Conservation (phyloP, 139 green algal genomes). For the Chlorella sp. region DNA sequence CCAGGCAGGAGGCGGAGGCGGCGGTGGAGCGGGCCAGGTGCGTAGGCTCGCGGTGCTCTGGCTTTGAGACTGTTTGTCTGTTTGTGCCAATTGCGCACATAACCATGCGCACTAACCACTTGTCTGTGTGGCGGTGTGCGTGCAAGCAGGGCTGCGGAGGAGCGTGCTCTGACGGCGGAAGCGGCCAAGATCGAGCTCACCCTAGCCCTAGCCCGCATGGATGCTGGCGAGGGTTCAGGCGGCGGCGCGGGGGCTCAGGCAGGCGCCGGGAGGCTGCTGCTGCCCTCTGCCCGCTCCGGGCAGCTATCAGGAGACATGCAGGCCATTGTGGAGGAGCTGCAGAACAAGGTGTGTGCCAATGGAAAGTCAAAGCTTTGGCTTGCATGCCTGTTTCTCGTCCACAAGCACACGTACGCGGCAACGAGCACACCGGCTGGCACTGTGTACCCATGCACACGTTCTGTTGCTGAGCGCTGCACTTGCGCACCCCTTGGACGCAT, state of each 20-base stretch:
- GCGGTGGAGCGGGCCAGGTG: slow-evolving; percentile 4
- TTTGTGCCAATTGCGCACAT: too few species aligned
- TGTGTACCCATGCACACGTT: too few species aligned
- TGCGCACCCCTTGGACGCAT: too few species aligned
- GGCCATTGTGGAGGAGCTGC: slow-evolving; percentile 7
- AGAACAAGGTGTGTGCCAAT: not conserved
- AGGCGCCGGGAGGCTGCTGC: too few species aligned
- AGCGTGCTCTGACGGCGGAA: slow-evolving; percentile 34
- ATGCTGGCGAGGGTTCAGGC: slow-evolving; percentile 4
- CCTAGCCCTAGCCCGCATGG: slow-evolving; percentile 25
- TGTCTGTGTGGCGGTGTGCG: too few species aligned
- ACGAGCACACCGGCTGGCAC: too few species aligned
- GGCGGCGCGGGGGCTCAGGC: not conserved
- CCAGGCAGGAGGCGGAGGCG: slow-evolving; percentile 6
- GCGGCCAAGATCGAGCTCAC: slow-evolving; percentile 50
- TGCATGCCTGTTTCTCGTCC: not conserved
- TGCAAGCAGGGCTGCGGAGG: slow-evolving; percentile 15
- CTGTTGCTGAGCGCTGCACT: too few species aligned
- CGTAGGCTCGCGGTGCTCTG: not conserved
- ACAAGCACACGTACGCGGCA: too few species aligned
- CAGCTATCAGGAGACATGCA: slow-evolving; percentile 4
- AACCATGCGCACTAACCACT: too few species aligned
- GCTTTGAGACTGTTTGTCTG: too few species aligned
- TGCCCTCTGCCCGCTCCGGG: too few species aligned
- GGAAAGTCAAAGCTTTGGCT: not conserved